These are phyloP conservation scores for Oryza meyeriana DNA, from an alignment of 176 grass and related monocot species.

Conservation along the genomic window DNA sequence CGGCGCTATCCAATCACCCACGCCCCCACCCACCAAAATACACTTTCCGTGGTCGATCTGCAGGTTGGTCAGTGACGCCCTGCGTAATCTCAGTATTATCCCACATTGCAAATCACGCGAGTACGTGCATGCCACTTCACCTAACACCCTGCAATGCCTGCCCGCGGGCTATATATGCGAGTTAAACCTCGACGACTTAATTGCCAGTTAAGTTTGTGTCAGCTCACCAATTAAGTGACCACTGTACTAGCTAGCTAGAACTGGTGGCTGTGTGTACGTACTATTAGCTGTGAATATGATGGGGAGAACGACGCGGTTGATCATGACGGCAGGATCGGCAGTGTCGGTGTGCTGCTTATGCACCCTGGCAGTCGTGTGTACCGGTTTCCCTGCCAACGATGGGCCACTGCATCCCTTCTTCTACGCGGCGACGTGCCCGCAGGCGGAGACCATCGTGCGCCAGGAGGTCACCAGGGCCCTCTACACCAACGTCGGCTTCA, in stretches of 20 bases:
- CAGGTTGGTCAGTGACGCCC: not conserved
- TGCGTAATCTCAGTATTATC: not conserved
- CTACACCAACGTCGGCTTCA: conserved; percentile 17
- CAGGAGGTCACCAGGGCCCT: not conserved
- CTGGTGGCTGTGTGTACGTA: too few relatives aligned
- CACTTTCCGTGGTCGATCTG: not conserved
- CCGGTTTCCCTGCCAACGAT: not conserved
- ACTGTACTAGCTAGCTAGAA: too few relatives aligned
- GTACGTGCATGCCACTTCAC: not conserved
- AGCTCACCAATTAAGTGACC: not conserved
- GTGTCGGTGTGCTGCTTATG: not conserved
- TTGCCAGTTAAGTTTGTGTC: not conserved
- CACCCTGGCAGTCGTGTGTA: not conserved
- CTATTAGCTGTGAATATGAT: not conserved
- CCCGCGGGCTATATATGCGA: not conserved
- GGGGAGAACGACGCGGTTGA: not conserved
- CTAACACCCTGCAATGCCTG: not conserved
- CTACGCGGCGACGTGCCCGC: conserved; percentile 45
- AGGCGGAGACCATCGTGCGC: conserved; percentile 38
- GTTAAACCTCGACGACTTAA: not conserved
- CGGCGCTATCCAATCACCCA: not conserved
- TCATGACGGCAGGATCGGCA: not conserved
- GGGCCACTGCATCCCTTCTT: conserved; percentile 26
- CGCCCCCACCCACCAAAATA: not conserved
- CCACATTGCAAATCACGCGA: not conserved